Base-by-base conservation (phyloP, 164 flowering plant genomes). In the Pachysandra terminalis region DNA sequence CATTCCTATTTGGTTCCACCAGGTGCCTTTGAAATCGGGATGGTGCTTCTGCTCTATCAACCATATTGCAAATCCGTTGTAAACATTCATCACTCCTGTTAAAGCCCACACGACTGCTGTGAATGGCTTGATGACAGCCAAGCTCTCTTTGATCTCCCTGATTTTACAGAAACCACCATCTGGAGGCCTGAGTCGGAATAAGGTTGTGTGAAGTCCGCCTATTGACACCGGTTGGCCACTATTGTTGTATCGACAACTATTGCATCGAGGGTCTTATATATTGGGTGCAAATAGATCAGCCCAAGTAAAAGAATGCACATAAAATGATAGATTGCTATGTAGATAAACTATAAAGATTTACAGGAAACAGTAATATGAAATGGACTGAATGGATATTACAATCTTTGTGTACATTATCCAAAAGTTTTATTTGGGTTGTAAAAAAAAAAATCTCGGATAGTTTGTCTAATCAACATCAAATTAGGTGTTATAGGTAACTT, bases 201-300 rank as follows among this genome's bases (percentile, higher is more conserved):
- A 5, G 86, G 79, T 22, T 65, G 76, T 2, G 83, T 70, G 72
- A 83, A 83, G 19, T 80, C 83, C 9, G 68, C 86, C 35, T 63
- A 56, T 14, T 32, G n/a, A 7, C n/a, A 68, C 52, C 85, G 48
- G 14, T 64, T 25, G 5, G 81, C 68, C 9, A 68, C 21, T 35
- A 81, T 72, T 5, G 80, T 60, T 21, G 72, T 55, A 56, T 78
- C 81, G 13, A 75, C 81, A 19, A 74, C 68, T 24, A 56, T 75
- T 21, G 78, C 81, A 69, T 74, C 78, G 26, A 71, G 74, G 0
- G 64, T 61, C 78, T 78, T 68, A 3, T n/a, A 8, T 19, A 9
- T 13, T 40, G 45, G 7, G 10, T 40, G 10, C 7, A 40, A n/a
- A n/a, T n/a, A n/a, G n/a, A 40, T 10, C 45, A 40, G 10, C 7